Conservation (phyloP, 805 yeast species). For the Kluyveromyces lactis region DNA sequence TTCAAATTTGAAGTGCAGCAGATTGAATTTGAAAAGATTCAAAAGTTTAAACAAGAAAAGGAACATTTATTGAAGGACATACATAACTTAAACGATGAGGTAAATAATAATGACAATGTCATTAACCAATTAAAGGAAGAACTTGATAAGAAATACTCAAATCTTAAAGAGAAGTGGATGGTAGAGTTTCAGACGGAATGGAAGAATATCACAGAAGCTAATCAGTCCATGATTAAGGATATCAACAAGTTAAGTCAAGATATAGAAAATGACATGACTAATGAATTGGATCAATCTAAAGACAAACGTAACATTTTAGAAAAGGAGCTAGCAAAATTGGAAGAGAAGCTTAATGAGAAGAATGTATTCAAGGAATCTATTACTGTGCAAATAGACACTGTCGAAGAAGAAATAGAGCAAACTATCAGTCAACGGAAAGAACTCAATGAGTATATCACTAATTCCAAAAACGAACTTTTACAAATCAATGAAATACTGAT, state of each 20-base stretch:
- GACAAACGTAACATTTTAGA: slow-evolving; percentile 8
- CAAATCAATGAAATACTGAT: slow-evolving; percentile 32
- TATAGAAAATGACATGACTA: slow-evolving; percentile 9
- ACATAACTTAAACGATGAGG: slow-evolving; percentile 22
- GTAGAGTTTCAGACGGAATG: slow-evolving; percentile 19
- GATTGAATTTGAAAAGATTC: slow-evolving; percentile 30
- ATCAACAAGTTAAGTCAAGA: slow-evolving; percentile 16
- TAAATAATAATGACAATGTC: slow-evolving; percentile 15
- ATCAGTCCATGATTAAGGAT: slow-evolving; percentile 17
- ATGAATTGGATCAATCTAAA: slow-evolving; percentile 10
- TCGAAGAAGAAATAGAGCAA: slow-evolving; percentile 9
- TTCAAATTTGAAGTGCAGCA: slow-evolving; percentile 33
- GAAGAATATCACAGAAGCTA: slow-evolving; percentile 25
- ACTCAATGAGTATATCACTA: slow-evolving; percentile 19
- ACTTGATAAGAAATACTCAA: slow-evolving; percentile 12
- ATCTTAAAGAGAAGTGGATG: slow-evolving; percentile 20
- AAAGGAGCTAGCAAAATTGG: slow-evolving; percentile 13
- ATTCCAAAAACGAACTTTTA: slow-evolving; percentile 26
- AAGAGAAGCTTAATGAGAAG: slow-evolving; percentile 18
- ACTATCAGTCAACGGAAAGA: slow-evolving; percentile 11
- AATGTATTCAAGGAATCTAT: slow-evolving; percentile 19
- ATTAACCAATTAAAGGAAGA: slow-evolving; percentile 14
- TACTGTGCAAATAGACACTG: slow-evolving; percentile 19
- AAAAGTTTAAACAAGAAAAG: slow-evolving; percentile 27
- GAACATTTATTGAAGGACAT: slow-evolving; percentile 22